Evolutionary conservation across 169 alveolate species (phyloP), one percentile per base, ranked within the genome.

Genomic region (Babesia bigemina): DNA sequence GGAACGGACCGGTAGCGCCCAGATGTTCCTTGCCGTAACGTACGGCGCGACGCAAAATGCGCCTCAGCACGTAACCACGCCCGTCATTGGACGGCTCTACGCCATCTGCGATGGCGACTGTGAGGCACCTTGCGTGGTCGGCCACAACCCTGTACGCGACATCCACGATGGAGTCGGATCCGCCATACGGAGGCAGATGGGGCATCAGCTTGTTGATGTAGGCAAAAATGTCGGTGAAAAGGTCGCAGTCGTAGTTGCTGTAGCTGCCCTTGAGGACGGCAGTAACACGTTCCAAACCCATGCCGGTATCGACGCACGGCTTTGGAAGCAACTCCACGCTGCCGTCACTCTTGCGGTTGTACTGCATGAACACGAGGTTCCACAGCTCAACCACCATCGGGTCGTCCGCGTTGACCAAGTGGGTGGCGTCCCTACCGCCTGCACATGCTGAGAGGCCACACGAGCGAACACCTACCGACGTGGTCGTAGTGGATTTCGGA

Each of bases 321-420:
- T 86, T 91, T 0, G 98, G 98, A 52, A 96, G 88, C 57, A 91
- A 89, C 44, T 93, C 90, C 67, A 96, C 91, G 71, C 88, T 79
- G 39, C 96, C 92, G 50, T 90, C 94, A 65, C 83, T 86, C 72
- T 93, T 93, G 42, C 98, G 81, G 87, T 96, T 94, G 87, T 91
- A 95, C 75, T 95, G 98, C 98, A 95, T 95, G 90, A 95, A 95
- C 47, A 95, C 98, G 49, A 95, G 79, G 83, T 96, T 96, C 99
- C 99, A 96, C 42, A 96, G 86, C 81, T 96, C 99, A 59, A 96
- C 93, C 53, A 96, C 99, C 62, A 93, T 93, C 0, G 98, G 98
- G 66, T 95, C 98, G 76, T 96, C 98, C 74, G 83, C 91, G 71
- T 96, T 96, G 56, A 96, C 98, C 74, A 95, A 69, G 47, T 66